Evolutionary conservation across 2,329 filamentous ascomycete species (phyloP).

Genomic region (Didymella segeticola): DNA sequence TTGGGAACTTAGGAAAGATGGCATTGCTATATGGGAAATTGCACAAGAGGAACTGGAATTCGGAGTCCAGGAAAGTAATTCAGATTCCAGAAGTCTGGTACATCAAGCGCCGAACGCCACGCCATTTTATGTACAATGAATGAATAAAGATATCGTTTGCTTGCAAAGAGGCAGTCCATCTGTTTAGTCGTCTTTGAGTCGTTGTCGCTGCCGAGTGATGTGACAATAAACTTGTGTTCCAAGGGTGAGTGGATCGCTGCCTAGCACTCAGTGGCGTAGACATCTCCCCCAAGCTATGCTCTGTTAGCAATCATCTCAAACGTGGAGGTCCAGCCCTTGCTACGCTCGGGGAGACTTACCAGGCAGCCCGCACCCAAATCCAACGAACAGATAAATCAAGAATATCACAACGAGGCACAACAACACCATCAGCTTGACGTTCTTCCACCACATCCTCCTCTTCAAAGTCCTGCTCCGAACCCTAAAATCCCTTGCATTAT

Average conservation of each 20-base stretch:
- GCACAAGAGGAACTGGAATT: not conserved
- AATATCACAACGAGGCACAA: slow-evolving; percentile 75
- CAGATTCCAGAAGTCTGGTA: not conserved
- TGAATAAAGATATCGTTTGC: not conserved
- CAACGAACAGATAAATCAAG: slow-evolving; percentile 73
- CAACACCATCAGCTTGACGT: slow-evolving; percentile 90
- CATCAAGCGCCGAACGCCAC: not conserved
- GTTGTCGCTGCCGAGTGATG: not conserved
- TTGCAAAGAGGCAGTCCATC: not conserved
- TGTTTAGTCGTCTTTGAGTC: not conserved
- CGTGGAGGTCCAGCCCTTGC: not conserved
- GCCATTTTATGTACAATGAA: slow-evolving; percentile 2
- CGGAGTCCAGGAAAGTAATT: not conserved
- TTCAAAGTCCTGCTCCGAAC: slow-evolving; percentile 85
- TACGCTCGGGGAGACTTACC: slow-evolving; percentile 42
- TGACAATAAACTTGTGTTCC: not conserved
- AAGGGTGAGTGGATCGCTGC: not conserved
- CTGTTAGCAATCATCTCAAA: slow-evolving; percentile 22
- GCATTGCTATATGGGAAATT: not conserved
- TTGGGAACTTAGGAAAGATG: not conserved
- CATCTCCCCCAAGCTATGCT: slow-evolving; percentile 48
- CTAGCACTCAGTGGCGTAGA: slow-evolving; percentile 29
- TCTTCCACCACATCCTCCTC: slow-evolving; percentile 99
- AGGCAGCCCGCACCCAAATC: slow-evolving; percentile 75
- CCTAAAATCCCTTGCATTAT: slow-evolving; percentile 87